Conservation (phyloP, 2,329 filamentous ascomycete genomes). For the Venturiaceae sp. region DNA sequence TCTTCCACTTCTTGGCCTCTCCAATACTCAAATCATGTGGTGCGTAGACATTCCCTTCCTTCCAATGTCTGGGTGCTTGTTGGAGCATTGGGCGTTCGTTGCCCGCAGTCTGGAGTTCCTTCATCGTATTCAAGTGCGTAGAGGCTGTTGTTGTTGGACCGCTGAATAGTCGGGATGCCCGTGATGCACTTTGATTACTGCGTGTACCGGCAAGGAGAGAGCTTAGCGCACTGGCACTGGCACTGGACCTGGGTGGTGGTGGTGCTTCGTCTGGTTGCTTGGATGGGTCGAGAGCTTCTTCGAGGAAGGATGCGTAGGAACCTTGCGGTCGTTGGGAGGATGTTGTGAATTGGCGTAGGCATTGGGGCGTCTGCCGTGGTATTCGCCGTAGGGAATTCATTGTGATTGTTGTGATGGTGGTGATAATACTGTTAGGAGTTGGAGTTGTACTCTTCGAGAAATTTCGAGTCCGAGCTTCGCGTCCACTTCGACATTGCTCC, state of each 20-base stretch:
- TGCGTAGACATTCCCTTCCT: slow-evolving; percentile 74
- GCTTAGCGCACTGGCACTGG: slow-evolving; percentile 12
- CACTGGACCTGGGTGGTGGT: slow-evolving; percentile 15
- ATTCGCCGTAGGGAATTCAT: neutral
- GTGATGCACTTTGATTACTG: neutral
- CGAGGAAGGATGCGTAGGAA: neutral
- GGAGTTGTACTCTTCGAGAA: neutral
- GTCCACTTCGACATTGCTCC: neutral
- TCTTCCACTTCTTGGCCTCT: slow-evolving; percentile 77
- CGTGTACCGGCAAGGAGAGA: neutral
- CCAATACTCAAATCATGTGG: slow-evolving; percentile 73
- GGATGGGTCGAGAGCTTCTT: neutral
- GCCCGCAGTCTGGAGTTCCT: neutral
- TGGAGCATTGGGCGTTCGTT: slow-evolving; percentile 31
- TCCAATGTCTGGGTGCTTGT: slow-evolving; percentile 63
- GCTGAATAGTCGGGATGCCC: neutral
- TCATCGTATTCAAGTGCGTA: neutral
- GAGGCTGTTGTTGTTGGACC: neutral
- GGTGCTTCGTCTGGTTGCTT: slow-evolving; percentile 3
- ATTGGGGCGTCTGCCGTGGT: neutral
- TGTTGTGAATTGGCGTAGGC: neutral
- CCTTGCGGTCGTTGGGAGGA: neutral
- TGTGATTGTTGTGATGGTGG: neutral
- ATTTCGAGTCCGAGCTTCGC: neutral
- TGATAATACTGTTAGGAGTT: no score